A percentile compares a stretch with the other conserved stretches of the same genome.
Conservation (phyloP, 257 asterid species). For the Penstemon davidsonii region DNA sequence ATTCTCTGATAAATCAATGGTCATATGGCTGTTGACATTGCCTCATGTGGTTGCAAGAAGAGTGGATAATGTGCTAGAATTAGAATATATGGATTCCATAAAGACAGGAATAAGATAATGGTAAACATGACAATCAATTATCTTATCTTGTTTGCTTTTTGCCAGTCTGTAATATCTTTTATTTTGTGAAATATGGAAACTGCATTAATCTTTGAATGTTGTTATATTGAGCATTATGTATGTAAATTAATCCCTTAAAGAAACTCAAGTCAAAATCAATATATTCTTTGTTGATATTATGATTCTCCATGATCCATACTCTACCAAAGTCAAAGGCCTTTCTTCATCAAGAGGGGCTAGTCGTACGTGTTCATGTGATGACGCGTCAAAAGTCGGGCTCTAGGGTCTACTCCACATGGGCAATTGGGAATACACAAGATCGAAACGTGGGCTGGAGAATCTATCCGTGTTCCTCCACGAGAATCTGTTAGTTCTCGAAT, state of each 20-base stretch:
- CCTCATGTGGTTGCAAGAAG: constrained; percentile 7
- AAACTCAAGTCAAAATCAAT: constrained; percentile 19
- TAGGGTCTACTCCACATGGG: too few relatives aligned
- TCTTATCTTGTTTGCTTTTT: background rate
- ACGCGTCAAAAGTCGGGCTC: too few relatives aligned
- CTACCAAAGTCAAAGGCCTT: constrained; percentile 6
- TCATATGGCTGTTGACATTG: constrained; percentile 15
- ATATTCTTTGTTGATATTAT: constrained; percentile 19
- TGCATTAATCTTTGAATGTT: too few relatives aligned
- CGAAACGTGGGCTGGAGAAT: constrained; percentile 5
- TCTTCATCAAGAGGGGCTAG: background rate
- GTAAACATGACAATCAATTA: constrained; percentile 9
- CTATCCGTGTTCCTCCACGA: background rate
- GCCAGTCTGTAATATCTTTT: too few relatives aligned
- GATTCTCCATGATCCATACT: background rate
- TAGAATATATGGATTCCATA: constrained; percentile 20
- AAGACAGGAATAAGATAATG: background rate
- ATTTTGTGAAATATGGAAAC: too few relatives aligned
- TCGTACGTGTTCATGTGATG: too few relatives aligned
- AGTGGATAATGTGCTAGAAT: constrained; percentile 25
- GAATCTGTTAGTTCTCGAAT: constrained; percentile 22
- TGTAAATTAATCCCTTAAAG: background rate
- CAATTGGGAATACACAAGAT: background rate
- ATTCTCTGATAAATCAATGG: background rate
- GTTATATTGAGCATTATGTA: background rate